Percentiles rank a stretch among this genome's conserved stretches.
Evolutionary conservation across 2,329 filamentous ascomycete species (phyloP).

Genomic region (Aspergillus sp.): DNA sequence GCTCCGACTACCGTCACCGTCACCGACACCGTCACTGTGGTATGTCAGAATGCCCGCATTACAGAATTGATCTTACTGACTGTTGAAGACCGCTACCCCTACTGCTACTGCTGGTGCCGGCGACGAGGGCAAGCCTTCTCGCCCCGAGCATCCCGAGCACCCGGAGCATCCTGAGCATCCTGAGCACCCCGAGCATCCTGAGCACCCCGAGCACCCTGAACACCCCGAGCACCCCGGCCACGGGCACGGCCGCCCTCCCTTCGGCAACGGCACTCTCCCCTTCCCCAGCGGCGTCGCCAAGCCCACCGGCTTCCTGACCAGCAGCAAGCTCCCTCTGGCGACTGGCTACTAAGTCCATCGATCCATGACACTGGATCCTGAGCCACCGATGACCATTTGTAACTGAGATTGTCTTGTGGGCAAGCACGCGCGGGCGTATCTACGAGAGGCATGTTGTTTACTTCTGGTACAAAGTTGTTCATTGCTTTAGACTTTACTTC

Average conservation of each 20-base stretch:
- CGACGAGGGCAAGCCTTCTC: constrained; percentile 2
- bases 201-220: constrained; percentile 1
- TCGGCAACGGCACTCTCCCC: constrained; percentile 18
- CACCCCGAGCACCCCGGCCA: constrained; percentile 1
- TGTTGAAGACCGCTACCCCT: constrained; percentile 6
- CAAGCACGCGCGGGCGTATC: constrained; percentile 25
- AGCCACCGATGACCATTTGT: constrained; percentile 9
- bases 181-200: constrained; percentile 1
- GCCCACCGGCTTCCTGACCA: constrained; percentile 32
- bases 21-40: constrained; percentile 34
- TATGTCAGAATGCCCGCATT: constrained; percentile 17
- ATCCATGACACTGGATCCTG: too few species aligned
- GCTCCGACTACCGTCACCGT: constrained; percentile 31
- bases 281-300: constrained; percentile 16
- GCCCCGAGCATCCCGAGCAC: constrained; percentile 6
- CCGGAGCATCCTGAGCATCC: constrained; percentile 6
- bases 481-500: constrained; percentile 11
- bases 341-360: constrained; percentile 19
- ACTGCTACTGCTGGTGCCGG: constrained; percentile 10
- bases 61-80: background rate
- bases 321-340: constrained; percentile 20
- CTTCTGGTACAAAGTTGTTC: constrained; percentile 19
- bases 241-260: constrained; percentile 13
- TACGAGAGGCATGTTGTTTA: constrained; percentile 16
- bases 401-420: constrained; percentile 16